Percentiles rank a stretch among this genome's conserved stretches.
These are phyloP conservation scores for Asclepias syriaca DNA, from an alignment of 257 asterid species.

Conservation along the genomic window DNA sequence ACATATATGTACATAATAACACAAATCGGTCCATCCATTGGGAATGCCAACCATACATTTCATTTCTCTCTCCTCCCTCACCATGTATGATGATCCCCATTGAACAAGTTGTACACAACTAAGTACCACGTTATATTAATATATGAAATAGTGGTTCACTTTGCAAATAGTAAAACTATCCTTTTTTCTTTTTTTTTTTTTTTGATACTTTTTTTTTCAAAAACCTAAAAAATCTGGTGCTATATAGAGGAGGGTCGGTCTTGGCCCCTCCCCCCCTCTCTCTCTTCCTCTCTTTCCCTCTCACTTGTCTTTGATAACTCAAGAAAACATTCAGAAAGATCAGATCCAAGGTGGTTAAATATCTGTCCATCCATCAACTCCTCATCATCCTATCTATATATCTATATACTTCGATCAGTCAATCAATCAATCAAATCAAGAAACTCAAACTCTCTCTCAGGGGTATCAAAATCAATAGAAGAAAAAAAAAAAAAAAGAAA, in stretches of 20 bases:
- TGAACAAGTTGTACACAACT: conserved; percentile 10
- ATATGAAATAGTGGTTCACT: conserved; percentile 4
- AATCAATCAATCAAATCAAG: conserved; percentile 86
- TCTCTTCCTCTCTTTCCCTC: not conserved
- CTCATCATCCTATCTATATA: conserved; percentile 8
- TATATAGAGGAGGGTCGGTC: conserved; percentile 7
- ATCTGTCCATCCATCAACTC: conserved; percentile 41
- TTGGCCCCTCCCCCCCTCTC: conserved; percentile 4
- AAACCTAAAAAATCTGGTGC: not conserved
- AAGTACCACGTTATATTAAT: conserved; percentile 5
- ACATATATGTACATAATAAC: not conserved
- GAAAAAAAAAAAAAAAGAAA: conserved; percentile 2
- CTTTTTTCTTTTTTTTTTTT: not conserved
- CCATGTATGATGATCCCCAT: not conserved
- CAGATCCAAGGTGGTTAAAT: conserved; percentile 53
- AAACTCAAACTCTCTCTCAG: conserved; percentile 2
- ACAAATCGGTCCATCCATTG: conserved; percentile 35
- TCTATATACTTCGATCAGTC: conserved; percentile 44
- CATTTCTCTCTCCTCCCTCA: conserved; percentile 8
- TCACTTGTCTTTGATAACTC: conserved; percentile 27
- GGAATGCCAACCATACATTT: conserved; percentile 69
- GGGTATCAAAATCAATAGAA: conserved; percentile 3
- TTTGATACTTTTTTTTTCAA: not conserved
- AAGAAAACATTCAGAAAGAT: conserved; percentile 27
- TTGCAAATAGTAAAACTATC: not conserved